These are phyloP conservation scores for Trichoderma erinaceum DNA, from an alignment of 495 filamentous ascomycete species.

Conservation along the genomic window DNA sequence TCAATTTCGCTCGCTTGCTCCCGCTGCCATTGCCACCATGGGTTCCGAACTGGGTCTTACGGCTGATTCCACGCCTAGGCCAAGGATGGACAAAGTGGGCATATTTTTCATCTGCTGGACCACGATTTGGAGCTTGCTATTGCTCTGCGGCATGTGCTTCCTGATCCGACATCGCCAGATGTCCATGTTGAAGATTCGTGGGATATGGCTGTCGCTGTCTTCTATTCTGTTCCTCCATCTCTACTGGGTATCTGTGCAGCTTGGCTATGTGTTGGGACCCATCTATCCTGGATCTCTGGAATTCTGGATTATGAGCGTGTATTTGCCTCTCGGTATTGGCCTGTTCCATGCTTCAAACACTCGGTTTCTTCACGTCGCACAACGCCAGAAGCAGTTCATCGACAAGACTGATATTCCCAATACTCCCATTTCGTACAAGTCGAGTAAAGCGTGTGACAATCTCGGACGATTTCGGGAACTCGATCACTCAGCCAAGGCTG, in stretches of 20 bases:
- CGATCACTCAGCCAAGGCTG: constrained; percentile 41
- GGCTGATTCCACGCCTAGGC: constrained; percentile 24
- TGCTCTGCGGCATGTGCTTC: constrained; percentile 48
- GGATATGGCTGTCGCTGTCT: constrained; percentile 51
- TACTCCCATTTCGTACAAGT: not conserved
- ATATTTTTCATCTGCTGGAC: constrained; percentile 28
- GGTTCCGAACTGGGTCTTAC: constrained; percentile 32
- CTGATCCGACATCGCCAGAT: constrained; percentile 50
- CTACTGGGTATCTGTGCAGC: constrained; percentile 54
- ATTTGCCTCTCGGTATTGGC: constrained; percentile 63
- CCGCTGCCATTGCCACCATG: not conserved
- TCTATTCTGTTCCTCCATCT: constrained; percentile 57
- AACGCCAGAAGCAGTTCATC: constrained; percentile 42
- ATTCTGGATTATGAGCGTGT: constrained; percentile 72
- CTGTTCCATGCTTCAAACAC: constrained; percentile 65
- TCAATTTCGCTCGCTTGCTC: not conserved
- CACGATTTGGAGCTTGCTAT: constrained; percentile 49
- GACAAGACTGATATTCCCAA: constrained; percentile 18
- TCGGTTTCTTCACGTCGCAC: constrained; percentile 59
- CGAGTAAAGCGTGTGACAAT: not conserved
- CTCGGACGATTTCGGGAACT: constrained; percentile 28
- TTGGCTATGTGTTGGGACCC: constrained; percentile 55
- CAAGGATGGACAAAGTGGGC: constrained; percentile 24
- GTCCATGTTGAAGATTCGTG: constrained; percentile 58
- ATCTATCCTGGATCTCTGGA: constrained; percentile 44